These are phyloP conservation scores for Aspergillus neoniger DNA, from an alignment of 2,329 filamentous ascomycete species.

Conservation along the genomic window DNA sequence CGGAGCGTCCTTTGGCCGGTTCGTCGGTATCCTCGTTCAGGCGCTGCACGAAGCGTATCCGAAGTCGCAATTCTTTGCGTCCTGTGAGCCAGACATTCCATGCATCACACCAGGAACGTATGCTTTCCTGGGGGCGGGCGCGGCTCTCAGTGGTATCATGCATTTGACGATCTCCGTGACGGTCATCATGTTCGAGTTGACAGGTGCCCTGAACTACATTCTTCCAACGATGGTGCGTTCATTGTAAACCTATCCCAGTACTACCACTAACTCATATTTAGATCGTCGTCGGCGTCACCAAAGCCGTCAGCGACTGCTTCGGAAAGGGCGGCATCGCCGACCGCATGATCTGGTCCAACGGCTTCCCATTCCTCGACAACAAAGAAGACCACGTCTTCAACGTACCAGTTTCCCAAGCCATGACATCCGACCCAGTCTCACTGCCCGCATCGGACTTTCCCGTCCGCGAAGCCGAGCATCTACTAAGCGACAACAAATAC, in stretches of 20 bases:
- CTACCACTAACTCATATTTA: conserved; percentile 27
- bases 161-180: conserved; percentile 95
- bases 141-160: conserved; percentile 94
- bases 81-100: conserved; percentile 85
- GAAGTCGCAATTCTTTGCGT: conserved; percentile 77
- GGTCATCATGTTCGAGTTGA: conserved; percentile 99
- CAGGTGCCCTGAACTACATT: conserved; percentile 95
- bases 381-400: conserved; percentile 98
- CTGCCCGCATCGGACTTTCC: conserved; percentile 74
- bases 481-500: conserved; percentile 76
- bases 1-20: conserved; percentile 88
- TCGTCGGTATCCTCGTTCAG: conserved; percentile 93
- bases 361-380: conserved; percentile 93
- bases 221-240: conserved; percentile 79
- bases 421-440: conserved; percentile 75
- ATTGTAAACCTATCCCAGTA: neutral
- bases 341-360: conserved; percentile 98
- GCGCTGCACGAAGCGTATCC: conserved; percentile 83
- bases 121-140: conserved; percentile 88
- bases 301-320: conserved; percentile 85
- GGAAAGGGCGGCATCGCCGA: conserved; percentile 97
- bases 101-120: conserved; percentile 98
- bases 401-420: conserved; percentile 86
- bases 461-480: conserved; percentile 72
- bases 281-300: conserved; percentile 96